Evolutionary conservation across 2,329 filamentous ascomycete species (phyloP).

Genomic region (Colletotrichum brevisporum): DNA sequence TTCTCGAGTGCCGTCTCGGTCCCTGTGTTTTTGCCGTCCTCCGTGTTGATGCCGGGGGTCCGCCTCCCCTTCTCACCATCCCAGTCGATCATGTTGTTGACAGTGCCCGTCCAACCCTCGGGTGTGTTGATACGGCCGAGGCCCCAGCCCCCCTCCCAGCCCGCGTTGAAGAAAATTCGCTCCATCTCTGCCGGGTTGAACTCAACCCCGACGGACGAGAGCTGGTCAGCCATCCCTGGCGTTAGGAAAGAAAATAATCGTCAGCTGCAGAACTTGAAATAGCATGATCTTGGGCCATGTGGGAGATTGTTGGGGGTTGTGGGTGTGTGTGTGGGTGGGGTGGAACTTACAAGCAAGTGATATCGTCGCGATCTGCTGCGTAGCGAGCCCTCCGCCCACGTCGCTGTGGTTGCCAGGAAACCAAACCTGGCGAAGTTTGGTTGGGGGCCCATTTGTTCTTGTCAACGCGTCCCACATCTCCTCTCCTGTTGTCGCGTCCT

Average conservation of each 20-base stretch:
- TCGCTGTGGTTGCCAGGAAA: conserved; percentile 74
- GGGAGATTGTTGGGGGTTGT: too few species aligned
- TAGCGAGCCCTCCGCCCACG: conserved; percentile 69
- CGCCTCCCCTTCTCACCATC: too few species aligned
- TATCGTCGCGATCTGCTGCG: conserved; percentile 44
- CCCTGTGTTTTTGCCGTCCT: conserved; percentile 41
- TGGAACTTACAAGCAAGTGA: conserved; percentile 42
- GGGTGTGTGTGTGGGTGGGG: not conserved
- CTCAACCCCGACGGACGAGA: conserved; percentile 44
- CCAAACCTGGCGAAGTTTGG: conserved; percentile 52
- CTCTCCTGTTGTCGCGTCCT: too few species aligned
- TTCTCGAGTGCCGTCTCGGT: not conserved
- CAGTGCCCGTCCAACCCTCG: not conserved
- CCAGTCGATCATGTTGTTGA: not conserved
- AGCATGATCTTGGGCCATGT: too few species aligned
- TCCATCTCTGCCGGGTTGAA: conserved; percentile 43
- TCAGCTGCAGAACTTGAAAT: too few species aligned
- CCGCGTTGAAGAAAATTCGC: conserved; percentile 39
- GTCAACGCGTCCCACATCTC: conserved; percentile 2
- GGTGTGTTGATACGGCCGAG: conserved; percentile 43
- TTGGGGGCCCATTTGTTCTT: conserved; percentile 25
- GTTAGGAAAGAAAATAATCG: too few species aligned
- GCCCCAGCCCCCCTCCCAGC: conserved; percentile 39
- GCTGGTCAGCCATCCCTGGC: conserved; percentile 45
- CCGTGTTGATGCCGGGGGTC: conserved; percentile 42